Percentiles rank a stretch among this genome's conserved stretches.
Evolutionary conservation across 495 filamentous ascomycete species (phyloP).

Genomic region (Penicillium silybi): DNA sequence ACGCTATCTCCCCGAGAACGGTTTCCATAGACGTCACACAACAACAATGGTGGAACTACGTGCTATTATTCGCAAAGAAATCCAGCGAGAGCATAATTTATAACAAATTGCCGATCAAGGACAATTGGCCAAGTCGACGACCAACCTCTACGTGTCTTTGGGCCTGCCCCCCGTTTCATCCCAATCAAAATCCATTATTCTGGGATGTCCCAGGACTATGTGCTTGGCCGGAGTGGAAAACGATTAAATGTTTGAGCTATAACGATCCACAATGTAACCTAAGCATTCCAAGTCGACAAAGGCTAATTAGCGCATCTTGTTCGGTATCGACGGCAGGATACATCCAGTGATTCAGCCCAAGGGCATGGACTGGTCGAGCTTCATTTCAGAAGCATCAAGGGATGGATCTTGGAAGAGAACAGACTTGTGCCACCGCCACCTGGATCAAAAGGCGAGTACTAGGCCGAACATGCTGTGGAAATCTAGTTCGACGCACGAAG

Average conservation of each 20-base stretch:
- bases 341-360: slow-evolving; percentile 7
- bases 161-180: slow-evolving; percentile 30
- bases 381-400: slow-evolving; percentile 7
- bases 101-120: slow-evolving; percentile 5
- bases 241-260: slow-evolving; percentile 5
- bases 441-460: slow-evolving; percentile 9
- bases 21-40: not conserved
- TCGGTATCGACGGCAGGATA: slow-evolving; percentile 2
- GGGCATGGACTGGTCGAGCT: slow-evolving; percentile 17
- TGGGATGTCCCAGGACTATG: slow-evolving; percentile 3
- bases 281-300: slow-evolving; percentile 3
- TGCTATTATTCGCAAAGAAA: not conserved
- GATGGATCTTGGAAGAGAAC: slow-evolving; percentile 20
- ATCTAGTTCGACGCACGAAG: not conserved
- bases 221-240: no score
- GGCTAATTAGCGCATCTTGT: slow-evolving; percentile 4
- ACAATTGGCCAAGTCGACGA: slow-evolving; percentile 14
- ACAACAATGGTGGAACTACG: not conserved
- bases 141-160: slow-evolving; percentile 6
- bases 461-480: not conserved
- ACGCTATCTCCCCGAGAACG: slow-evolving; percentile 1
- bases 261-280: slow-evolving; percentile 11
- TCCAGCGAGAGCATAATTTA: not conserved
- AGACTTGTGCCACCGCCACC: slow-evolving; percentile 10
- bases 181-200: slow-evolving; percentile 19